Conservation (phyloP, 2,329 filamentous ascomycete species). For the Proliferodiscus dingleyae region DNA sequence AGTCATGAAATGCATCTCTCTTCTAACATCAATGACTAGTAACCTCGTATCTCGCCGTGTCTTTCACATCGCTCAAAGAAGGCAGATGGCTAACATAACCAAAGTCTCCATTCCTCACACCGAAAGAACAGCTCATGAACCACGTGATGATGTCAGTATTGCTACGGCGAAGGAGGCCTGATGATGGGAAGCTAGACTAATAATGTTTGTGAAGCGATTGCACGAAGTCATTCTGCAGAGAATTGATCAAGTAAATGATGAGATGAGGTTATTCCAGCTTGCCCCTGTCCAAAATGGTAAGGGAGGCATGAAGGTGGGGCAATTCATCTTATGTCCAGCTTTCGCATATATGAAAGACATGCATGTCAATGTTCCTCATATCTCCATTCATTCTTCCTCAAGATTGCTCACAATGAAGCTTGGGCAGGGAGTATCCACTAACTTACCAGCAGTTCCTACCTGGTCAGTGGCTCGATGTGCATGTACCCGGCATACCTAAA, state of each 20-base stretch:
- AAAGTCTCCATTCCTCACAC: slow-evolving; percentile 46
- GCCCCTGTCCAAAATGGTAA: slow-evolving; percentile 43
- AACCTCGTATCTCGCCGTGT: neutral
- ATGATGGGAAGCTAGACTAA: slow-evolving; percentile 1
- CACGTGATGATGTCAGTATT: slow-evolving; percentile 53
- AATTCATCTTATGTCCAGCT: no score
- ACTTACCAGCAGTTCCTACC: slow-evolving; percentile 59
- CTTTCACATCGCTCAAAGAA: neutral
- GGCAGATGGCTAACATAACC: neutral
- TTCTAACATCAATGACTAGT: no score
- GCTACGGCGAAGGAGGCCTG: neutral
- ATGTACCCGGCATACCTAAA: slow-evolving; percentile 62
- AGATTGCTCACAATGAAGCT: neutral
- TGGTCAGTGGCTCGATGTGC: slow-evolving; percentile 86
- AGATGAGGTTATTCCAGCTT: slow-evolving; percentile 64
- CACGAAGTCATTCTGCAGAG: slow-evolving; percentile 56
- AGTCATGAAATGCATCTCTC: no score
- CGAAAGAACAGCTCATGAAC: slow-evolving; percentile 69
- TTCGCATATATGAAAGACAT: no score
- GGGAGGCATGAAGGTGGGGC: slow-evolving; percentile 39
- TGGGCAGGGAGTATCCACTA: slow-evolving; percentile 1
- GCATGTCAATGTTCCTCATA: slow-evolving; percentile 3
- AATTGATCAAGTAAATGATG: slow-evolving; percentile 61
- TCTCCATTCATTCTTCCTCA: neutral
- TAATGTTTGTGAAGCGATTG: slow-evolving; percentile 39